Evolutionary conservation across 257 asterid species (phyloP).

Genomic region (Nicotiana paniculata): DNA sequence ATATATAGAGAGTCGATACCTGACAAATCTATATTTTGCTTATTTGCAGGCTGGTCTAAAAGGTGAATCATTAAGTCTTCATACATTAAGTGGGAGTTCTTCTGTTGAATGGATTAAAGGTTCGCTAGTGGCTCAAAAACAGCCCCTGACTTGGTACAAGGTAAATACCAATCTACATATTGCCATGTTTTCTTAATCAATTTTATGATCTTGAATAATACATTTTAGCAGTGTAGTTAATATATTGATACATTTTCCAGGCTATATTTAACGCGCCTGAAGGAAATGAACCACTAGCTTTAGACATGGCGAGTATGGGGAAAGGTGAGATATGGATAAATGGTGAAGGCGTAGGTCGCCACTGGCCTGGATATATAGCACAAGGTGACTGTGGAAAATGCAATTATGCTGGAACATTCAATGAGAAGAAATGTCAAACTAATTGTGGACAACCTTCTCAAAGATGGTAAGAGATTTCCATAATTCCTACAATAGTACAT

Average conservation of each 20-base stretch:
- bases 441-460: constrained; percentile 88
- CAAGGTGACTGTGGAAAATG: constrained; percentile 67
- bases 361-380: constrained; percentile 80
- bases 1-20: not conserved
- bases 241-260: constrained; percentile 22
- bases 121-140: constrained; percentile 53
- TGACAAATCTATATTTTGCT: not conserved
- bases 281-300: constrained; percentile 71
- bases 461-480: constrained; percentile 57
- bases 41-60: constrained; percentile 62
- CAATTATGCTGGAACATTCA: constrained; percentile 61
- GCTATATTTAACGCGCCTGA: constrained; percentile 63
- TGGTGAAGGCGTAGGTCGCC: constrained; percentile 83
- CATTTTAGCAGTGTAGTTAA: not conserved
- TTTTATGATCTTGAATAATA: not conserved
- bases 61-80: constrained; percentile 62
- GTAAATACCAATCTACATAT: constrained; percentile 26
- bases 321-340: constrained; percentile 94
- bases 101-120: constrained; percentile 69
- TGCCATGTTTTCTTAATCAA: not conserved
- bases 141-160: constrained; percentile 97
- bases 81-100: constrained; percentile 55
- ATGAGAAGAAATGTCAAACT: constrained; percentile 64
- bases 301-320: constrained; percentile 88
- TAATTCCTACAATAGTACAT: not conserved